Conservation (phyloP, 306 rosid species). For the Dalbergia cochinchinensis region DNA sequence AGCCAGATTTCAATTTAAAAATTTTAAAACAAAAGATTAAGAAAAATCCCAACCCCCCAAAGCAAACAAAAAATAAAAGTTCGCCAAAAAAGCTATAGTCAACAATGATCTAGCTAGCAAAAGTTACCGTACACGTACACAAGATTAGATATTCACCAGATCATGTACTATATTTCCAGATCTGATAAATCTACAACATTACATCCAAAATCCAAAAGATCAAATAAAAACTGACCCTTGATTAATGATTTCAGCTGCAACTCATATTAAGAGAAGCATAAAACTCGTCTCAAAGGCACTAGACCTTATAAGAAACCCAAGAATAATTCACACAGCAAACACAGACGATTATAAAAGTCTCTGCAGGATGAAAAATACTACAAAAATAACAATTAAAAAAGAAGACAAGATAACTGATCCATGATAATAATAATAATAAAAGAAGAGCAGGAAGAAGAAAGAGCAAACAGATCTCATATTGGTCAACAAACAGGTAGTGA, state of each 20-base stretch:
- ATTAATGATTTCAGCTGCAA: background rate
- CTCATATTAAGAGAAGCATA: background rate
- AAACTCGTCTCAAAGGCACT: background rate
- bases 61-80: background rate
- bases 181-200: slow-evolving; percentile 43
- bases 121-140: slow-evolving; percentile 36
- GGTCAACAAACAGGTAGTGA: background rate
- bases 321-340: background rate
- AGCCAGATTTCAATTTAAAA: slow-evolving; percentile 9
- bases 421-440: background rate
- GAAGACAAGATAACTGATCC: background rate
- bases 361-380: background rate
- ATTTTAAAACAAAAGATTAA: background rate
- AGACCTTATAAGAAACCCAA: background rate
- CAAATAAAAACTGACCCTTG: slow-evolving; percentile 16
- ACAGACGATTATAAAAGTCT: background rate
- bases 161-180: slow-evolving; percentile 44
- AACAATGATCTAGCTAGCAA: slow-evolving; percentile 25
- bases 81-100: background rate
- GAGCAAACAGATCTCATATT: slow-evolving; percentile 36
- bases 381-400: background rate
- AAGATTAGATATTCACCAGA: slow-evolving; percentile 38
- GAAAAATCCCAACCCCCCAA: background rate
- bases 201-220: background rate
- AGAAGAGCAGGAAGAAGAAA: background rate